phyloP scores from a whole-genome alignment of 2,329 filamentous ascomycete species.

The Epichloe bromicola region DNA sequence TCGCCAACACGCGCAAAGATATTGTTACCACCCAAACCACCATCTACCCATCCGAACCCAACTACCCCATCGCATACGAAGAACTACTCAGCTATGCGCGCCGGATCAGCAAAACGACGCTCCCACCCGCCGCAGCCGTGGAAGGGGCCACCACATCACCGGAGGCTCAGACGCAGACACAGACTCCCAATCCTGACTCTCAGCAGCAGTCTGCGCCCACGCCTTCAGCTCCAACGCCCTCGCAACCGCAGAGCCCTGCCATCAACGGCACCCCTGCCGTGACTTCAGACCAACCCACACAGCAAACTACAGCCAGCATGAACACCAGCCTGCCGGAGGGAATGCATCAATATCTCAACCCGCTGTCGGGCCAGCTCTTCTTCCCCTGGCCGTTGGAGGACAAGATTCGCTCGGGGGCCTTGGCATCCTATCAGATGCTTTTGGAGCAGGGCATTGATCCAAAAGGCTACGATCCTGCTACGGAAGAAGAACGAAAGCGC shows the following conservation, averaged over 20 bases:
- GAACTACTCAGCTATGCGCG: conserved; percentile 68
- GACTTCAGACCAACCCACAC: conserved; percentile 18
- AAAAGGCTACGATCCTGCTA: conserved; percentile 43
- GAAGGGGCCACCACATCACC: conserved; percentile 23
- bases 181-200: conserved; percentile 16
- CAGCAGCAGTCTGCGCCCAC: conserved; percentile 17
- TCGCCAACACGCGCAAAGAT: conserved; percentile 61
- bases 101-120: conserved; percentile 66
- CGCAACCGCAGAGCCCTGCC: conserved; percentile 21
- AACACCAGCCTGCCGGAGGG: conserved; percentile 34
- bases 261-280: conserved; percentile 12
- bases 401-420: conserved; percentile 53
- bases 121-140: conserved; percentile 47
- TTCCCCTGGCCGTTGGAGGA: conserved; percentile 65
- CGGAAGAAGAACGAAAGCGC: conserved; percentile 37
- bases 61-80: conserved; percentile 50
- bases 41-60: conserved; percentile 35
- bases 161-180: conserved; percentile 11
- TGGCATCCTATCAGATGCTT: conserved; percentile 51
- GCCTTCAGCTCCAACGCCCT: conserved; percentile 20
- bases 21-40: conserved; percentile 51
- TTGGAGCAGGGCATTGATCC: conserved; percentile 50
- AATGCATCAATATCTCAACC: conserved; percentile 39
- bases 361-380: conserved; percentile 46
- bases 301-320: conserved; percentile 19